Base-by-base conservation (phyloP, 1,284 basidiomycete species). In the Ustilago lituana region DNA sequence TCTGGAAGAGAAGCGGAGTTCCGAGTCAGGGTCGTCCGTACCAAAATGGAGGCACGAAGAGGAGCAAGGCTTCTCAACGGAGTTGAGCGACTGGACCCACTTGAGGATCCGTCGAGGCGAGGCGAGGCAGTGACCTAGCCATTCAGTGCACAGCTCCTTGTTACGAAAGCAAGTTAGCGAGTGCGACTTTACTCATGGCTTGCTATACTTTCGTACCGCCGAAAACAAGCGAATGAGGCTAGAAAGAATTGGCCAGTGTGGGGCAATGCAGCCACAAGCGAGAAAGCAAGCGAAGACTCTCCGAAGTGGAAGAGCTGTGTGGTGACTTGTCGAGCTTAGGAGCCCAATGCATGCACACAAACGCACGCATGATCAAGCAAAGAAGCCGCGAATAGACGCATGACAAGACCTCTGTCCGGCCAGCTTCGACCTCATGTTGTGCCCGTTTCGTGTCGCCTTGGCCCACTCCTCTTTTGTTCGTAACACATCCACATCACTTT, bases 11-110 rank as follows among this genome's bases (percentile, higher is more conserved):
- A 37, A 40, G 37, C 47, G 47, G 47, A 49, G 26, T 49, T 32
- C 47, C 47, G 47, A 49, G 27, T 15, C 37, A 12, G 15, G 19
- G 23, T 26, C 27, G n/a, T 39, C n/a, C 14, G n/a, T 29, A 7
- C 27, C 27, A 29, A 29, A 29, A 12, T 29, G 32, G 23, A 31
- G 24, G 27, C 29, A 44, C 41, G 19, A 29, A 17, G 29, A 44
- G 41, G 26, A n/a, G n/a, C n/a, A n/a, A 31, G 12, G 17, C 3
- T 11, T 9, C 8, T 23, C 7, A 32, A 19, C 44, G 44, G 44
- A 36, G 44, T 36, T 46, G 44, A 32, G 10, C 44, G 41, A 44
- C 41, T 44, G 29, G 40, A n/a, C n/a, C n/a, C n/a, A n/a, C n/a
- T n/a, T n/a, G n/a, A n/a, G n/a, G n/a, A n/a, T n/a, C n/a, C n/a